Percentiles rank a stretch among this genome's conserved stretches.
These are phyloP conservation scores for Gracilaria gracilis DNA, from an alignment of 23 red algal species.

Conservation along the genomic window DNA sequence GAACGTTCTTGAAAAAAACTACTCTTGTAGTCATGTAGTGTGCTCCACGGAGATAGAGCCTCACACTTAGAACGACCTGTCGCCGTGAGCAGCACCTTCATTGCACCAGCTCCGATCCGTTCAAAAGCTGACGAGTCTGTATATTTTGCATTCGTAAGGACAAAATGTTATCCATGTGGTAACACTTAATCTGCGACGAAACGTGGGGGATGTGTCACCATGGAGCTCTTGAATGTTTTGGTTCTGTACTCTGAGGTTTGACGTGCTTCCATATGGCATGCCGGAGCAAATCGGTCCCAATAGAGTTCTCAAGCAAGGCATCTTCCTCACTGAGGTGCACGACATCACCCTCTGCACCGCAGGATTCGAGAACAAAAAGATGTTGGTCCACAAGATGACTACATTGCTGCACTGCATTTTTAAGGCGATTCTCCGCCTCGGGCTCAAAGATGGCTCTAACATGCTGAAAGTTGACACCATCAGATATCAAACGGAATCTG, in stretches of 20 bases:
- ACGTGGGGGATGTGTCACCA: not conserved
- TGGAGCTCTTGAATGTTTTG: not conserved
- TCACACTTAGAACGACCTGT: too few species aligned
- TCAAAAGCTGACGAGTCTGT: too few species aligned
- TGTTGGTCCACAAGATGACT: conserved; percentile 26
- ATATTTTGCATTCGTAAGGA: not conserved
- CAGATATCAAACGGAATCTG: conserved; percentile 52
- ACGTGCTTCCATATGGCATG: conserved; percentile 53
- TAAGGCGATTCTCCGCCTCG: not conserved
- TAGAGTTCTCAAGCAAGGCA: conserved; percentile 60
- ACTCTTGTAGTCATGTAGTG: not conserved
- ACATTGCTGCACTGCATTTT: conserved; percentile 24
- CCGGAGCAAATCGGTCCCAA: conserved; percentile 43
- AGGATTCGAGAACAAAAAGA: not conserved
- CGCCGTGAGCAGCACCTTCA: too few species aligned
- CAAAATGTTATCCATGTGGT: not conserved
- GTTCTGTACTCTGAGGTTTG: not conserved
- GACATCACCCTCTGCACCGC: not conserved
- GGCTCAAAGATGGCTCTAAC: conserved; percentile 30
- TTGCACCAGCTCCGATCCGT: too few species aligned
- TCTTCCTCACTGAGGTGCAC: conserved; percentile 54
- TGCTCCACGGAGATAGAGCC: too few species aligned
- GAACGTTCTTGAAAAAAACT: not conserved
- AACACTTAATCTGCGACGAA: not conserved
- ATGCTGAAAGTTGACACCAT: conserved; percentile 40